A percentile compares a stretch with the other conserved stretches of the same genome.
phyloP scores from a whole-genome alignment of 352 stramenopile genomes.

The Globisporangium parvum region DNA sequence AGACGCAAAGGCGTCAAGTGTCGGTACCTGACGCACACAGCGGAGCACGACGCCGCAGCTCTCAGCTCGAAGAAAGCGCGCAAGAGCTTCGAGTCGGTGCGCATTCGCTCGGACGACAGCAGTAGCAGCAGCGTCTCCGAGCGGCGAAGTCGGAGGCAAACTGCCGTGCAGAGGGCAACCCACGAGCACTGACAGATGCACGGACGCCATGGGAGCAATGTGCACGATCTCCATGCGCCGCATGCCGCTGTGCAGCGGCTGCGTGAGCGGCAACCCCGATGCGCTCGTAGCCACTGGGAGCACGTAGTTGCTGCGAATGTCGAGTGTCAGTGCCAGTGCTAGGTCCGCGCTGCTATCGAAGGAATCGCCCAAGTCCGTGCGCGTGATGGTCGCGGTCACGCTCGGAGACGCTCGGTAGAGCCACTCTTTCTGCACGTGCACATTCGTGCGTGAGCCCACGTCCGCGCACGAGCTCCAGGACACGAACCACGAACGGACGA shows the following conservation, averaged over 20 bases:
- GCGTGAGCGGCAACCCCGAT: background rate
- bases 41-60: slow-evolving; percentile 15
- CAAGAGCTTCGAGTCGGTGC: slow-evolving; percentile 13
- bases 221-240: slow-evolving; percentile 19
- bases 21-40: slow-evolving; percentile 10
- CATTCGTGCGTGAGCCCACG: background rate
- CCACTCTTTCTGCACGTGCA: slow-evolving; percentile 35
- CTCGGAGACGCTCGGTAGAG: slow-evolving; percentile 13
- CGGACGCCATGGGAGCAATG: slow-evolving; percentile 25
- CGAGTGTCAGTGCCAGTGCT: background rate
- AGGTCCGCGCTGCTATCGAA: background rate
- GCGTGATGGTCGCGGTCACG: slow-evolving; percentile 4
- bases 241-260: slow-evolving; percentile 20
- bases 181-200: slow-evolving; percentile 29
- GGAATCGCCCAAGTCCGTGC: background rate
- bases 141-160: background rate
- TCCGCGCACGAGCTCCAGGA: too few relatives aligned
- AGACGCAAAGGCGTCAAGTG: background rate
- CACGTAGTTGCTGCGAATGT: slow-evolving; percentile 24
- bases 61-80: slow-evolving; percentile 9
- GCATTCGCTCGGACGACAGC: slow-evolving; percentile 1
- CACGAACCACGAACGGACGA: too few relatives aligned
- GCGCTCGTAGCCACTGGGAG: slow-evolving; percentile 7
- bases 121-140: background rate
- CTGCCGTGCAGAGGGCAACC: slow-evolving; percentile 31